Evolutionary conservation across 2,329 filamentous ascomycete species (phyloP).

Genomic region (Claviceps monticola): DNA sequence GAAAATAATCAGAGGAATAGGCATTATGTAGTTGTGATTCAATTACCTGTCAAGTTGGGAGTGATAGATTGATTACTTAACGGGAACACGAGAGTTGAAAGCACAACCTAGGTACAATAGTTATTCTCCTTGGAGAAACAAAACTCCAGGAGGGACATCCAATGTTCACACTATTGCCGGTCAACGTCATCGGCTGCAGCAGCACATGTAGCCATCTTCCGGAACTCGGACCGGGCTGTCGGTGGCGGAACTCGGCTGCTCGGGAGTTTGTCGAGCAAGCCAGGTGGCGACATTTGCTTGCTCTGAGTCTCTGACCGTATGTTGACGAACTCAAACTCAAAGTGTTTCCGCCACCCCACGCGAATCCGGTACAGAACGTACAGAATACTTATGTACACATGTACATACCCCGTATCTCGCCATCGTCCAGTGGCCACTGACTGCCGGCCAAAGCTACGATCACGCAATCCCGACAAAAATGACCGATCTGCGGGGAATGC

Average conservation of each 20-base stretch:
- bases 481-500: slow-evolving; percentile 13
- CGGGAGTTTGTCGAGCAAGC: not conserved
- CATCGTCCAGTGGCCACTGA: slow-evolving; percentile 6
- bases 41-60: too few species aligned
- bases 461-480: slow-evolving; percentile 20
- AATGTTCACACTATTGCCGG: not conserved
- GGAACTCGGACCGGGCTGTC: slow-evolving; percentile 7
- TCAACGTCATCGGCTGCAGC: not conserved
- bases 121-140: not conserved
- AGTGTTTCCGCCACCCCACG: not conserved
- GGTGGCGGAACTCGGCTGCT: slow-evolving; percentile 7
- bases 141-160: not conserved
- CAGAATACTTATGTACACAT: too few species aligned
- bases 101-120: not conserved
- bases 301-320: too few species aligned
- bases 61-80: not conserved
- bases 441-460: slow-evolving; percentile 16
- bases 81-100: not conserved
- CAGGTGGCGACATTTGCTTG: slow-evolving; percentile 6
- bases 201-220: not conserved
- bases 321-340: not conserved
- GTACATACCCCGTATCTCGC: slow-evolving; percentile 9
- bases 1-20: too few species aligned
- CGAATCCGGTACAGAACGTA: slow-evolving; percentile 11
- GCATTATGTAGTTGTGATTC: too few species aligned